Percentiles rank a stretch among this genome's conserved stretches.
Conservation (phyloP, 495 filamentous ascomycete species). For the Alectoria sarmentosa region DNA sequence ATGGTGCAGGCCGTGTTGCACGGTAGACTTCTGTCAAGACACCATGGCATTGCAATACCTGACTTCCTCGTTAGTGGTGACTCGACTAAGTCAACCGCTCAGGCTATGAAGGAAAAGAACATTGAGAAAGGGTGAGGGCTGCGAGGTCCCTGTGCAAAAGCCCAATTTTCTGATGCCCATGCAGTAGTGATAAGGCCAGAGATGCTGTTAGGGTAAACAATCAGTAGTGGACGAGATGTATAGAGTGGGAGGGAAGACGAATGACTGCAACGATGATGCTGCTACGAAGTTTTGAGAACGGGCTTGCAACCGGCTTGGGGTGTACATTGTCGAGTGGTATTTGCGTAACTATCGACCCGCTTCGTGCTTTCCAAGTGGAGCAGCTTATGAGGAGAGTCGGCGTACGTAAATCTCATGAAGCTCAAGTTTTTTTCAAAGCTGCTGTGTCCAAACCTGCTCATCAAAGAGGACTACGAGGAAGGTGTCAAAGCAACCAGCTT, state of each 20-base stretch:
- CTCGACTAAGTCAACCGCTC: neutral
- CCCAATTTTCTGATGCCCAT: neutral
- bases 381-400: neutral
- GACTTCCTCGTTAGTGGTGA: neutral
- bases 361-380: neutral
- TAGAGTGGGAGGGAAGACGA: neutral
- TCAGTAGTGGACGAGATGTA: neutral
- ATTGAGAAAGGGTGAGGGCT: neutral
- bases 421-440: too few relatives aligned
- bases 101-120: neutral
- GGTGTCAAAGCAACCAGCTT: too few relatives aligned
- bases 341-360: too few relatives aligned
- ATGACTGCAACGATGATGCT: neutral
- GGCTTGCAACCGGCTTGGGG: too few relatives aligned
- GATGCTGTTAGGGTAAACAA: neutral
- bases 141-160: neutral
- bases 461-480: too few relatives aligned
- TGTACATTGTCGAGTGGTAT: too few relatives aligned
- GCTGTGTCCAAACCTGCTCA: too few relatives aligned
- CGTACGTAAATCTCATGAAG: neutral
- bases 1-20: constrained; percentile 33
- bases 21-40: neutral
- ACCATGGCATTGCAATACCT: neutral
- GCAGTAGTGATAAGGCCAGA: constrained; percentile 4
- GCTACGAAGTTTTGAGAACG: neutral